Percentiles rank a stretch among this genome's conserved stretches.
phyloP scores from a whole-genome alignment of 1,284 basidiomycete genomes.

The Trichosporon sp. region DNA sequence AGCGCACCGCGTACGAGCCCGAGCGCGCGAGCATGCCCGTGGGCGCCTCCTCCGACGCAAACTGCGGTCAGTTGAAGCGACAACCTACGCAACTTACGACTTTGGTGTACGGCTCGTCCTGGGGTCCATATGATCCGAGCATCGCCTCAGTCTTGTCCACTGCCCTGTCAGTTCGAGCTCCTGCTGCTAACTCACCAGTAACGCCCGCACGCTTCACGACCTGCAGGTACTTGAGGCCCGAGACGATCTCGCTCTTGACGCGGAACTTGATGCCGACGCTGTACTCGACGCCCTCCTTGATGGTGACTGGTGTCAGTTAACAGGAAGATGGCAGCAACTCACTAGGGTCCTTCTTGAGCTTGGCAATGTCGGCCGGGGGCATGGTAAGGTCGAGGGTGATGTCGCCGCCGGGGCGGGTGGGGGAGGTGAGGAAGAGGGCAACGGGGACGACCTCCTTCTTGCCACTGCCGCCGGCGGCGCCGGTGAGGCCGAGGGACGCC shows the following conservation, averaged over 20 bases:
- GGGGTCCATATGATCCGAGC: constrained; percentile 55
- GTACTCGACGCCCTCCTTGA: constrained; percentile 58
- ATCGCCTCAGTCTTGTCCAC: constrained; percentile 50
- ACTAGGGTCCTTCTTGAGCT: constrained; percentile 54
- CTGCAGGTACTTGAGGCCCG: constrained; percentile 55
- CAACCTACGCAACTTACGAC: constrained; percentile 36
- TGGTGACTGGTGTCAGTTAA: constrained; percentile 39
- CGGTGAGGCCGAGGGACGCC: constrained; percentile 53
- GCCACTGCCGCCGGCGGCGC: constrained; percentile 27
- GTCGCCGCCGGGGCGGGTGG: constrained; percentile 42
- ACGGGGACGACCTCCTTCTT: constrained; percentile 49
- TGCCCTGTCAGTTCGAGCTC: constrained; percentile 21
- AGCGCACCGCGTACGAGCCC: constrained; percentile 53
- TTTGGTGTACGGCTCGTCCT: constrained; percentile 49
- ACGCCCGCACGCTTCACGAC: constrained; percentile 53
- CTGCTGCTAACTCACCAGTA: constrained; percentile 39
- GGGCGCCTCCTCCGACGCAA: constrained; percentile 51
- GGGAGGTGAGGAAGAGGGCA: constrained; percentile 53
- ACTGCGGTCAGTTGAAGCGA: constrained; percentile 27
- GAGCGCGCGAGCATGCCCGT: constrained; percentile 56
- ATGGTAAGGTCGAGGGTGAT: constrained; percentile 54
- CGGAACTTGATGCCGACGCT: constrained; percentile 51
- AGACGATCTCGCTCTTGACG: constrained; percentile 54
- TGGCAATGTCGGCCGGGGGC: constrained; percentile 45
- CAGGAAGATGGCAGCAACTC: constrained; percentile 5